Base-by-base conservation (phyloP, 164 flowering plant species). In the Akebia trifoliata region DNA sequence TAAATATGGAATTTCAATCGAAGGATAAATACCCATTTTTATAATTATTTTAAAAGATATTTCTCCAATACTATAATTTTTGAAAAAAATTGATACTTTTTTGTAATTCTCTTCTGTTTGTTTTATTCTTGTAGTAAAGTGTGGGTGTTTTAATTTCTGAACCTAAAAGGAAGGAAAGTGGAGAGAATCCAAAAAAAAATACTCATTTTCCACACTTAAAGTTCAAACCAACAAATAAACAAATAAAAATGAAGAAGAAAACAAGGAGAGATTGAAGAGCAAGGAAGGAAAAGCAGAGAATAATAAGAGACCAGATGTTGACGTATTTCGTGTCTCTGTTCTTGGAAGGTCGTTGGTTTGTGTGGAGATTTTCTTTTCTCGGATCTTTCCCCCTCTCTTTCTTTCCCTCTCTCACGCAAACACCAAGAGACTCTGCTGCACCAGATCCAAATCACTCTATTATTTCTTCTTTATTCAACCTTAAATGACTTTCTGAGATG, bases 341-440 rank as follows among this genome's bases (percentile, higher is more conserved):
- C 77, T 78, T 74, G 71, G 90, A 87, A 81, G 90, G 81, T 82
- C 89, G 83, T 81, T 77, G 77, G 87, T 78, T 83, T 76, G 74
- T 80, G 77, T 69, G 78, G 79, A 75, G 77, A 77, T 82, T 84
- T n/a, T 86, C 89, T 86, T 82, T 79, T 86, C 90, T 83, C 88
- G 90, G 97, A 90, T 90, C 90, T 83, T 85, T 82, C n/a, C 85
- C 71, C n/a, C n/a, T n/a, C n/a, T n/a, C n/a, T n/a, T n/a, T n/a
- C n/a, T n/a, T 47, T 31, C 54, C 65, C 49, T 45, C 49, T n/a
- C n/a, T n/a, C n/a, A n/a, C 58, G 20, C 31, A 25, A 26, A 12
- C 30, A 26, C 18, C 20, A 10, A 36, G 22, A 36, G 70, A 63
- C 72, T 64, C 63, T 74, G 81, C 78, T 76, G 78, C 85, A 79